A percentile compares a stretch with the other conserved stretches of the same genome.
Conservation (phyloP, 352 stramenopile species). For the Globisporangium nagaii region DNA sequence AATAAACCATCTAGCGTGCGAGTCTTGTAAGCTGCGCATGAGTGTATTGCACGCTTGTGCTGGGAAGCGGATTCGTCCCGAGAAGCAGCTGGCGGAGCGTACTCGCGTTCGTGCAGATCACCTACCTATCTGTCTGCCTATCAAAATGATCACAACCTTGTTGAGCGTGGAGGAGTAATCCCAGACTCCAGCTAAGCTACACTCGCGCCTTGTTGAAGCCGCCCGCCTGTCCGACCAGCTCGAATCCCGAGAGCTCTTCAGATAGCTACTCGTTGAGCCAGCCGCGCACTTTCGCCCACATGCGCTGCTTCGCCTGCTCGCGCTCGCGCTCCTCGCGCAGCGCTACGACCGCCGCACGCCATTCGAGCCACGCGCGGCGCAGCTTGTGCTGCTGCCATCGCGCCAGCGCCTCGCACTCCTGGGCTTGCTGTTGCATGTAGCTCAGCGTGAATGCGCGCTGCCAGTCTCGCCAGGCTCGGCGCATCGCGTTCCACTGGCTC, state of each 20-base stretch:
- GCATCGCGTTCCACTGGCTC: slow-evolving; percentile 25
- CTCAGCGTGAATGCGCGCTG: slow-evolving; percentile 7
- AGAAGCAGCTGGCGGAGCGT: no score
- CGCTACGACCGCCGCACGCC: slow-evolving; percentile 21
- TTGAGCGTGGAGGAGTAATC: neutral
- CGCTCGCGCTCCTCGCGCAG: slow-evolving; percentile 20
- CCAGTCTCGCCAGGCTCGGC: slow-evolving; percentile 24
- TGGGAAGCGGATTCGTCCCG: no score
- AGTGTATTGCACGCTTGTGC: no score
- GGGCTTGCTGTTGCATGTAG: slow-evolving; percentile 10
- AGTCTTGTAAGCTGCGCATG: no score
- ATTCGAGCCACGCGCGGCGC: slow-evolving; percentile 20
- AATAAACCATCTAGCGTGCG: no score
- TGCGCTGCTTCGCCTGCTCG: slow-evolving; percentile 39
- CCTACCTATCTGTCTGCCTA: no score
- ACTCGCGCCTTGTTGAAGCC: neutral
- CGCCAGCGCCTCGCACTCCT: slow-evolving; percentile 3
- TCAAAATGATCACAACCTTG: no score
- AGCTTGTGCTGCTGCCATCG: slow-evolving; percentile 15
- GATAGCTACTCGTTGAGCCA: slow-evolving; percentile 61
- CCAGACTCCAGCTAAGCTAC: no score
- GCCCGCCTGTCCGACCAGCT: no score
- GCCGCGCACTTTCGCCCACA: slow-evolving; percentile 56
- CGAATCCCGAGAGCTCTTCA: no score
- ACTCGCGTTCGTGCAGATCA: no score